Evolutionary conservation across 2,329 filamentous ascomycete species (phyloP), one percentile per base, ranked within the genome.

Genomic region (Claviceps spartinae): DNA sequence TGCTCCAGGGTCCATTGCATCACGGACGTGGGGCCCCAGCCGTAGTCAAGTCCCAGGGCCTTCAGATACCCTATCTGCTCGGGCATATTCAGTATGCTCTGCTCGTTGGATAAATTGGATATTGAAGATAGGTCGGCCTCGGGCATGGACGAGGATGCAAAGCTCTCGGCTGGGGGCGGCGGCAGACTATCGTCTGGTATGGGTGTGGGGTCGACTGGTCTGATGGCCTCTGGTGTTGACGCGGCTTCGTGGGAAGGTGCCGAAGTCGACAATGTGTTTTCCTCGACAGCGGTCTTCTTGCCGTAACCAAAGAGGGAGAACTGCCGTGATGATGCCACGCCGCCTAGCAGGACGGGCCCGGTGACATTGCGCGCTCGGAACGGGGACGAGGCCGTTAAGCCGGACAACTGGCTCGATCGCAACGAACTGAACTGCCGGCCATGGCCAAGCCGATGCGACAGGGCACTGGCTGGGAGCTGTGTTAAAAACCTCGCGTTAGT

Each of bases 11-110:
- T 22, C 75, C 77, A 90, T 69, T 96, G 77, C 66, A 93, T 81
- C 16, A 80, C 58, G 4, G 82, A 71, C 0, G 89, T 87, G 5
- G 86, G 80, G 16, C 91, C 91, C 72, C 74, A 90, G 63, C 91
- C 89, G 62, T 85, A 97, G 61, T 97, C 87, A 22, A 98, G 72
- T 3, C 93, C 93, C 11, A 97, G 73, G 6, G 81, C 76, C 59
- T 86, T 80, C 54, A 98, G 73, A 62, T 90, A 96, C 56, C 93
- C 93, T 54, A 95, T 79, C 49, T 81, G 74, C 62, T 91, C 85
- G 38, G 85, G 81, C 56, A 88, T 78, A 55, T 77, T 69, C 54
- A 81, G 73, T 51, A 79, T 67, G 51, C 74, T 69, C 53, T 66
- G 62, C 48, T 66, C 64, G 48, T 69, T 63, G 55, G 67, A 66